phyloP scores from a whole-genome alignment of 495 filamentous ascomycete species.

The Trichocladium uniseriatum region DNA sequence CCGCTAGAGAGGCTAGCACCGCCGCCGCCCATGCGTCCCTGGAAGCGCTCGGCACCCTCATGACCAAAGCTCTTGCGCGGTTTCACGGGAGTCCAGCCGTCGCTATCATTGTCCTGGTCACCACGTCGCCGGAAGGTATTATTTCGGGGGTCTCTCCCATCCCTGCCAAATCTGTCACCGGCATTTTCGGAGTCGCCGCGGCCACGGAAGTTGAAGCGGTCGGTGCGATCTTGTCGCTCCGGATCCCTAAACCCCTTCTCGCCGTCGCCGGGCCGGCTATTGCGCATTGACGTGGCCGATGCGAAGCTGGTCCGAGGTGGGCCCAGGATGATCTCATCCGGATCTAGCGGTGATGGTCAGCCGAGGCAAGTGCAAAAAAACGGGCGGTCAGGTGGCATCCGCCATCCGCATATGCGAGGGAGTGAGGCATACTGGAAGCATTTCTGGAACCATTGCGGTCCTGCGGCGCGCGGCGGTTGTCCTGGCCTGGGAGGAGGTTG shows the following conservation, averaged over 20 bases:
- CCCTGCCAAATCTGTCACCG: constrained; percentile 37
- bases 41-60: constrained; percentile 54
- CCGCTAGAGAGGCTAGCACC: constrained; percentile 6
- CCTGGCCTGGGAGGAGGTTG: constrained; percentile 34
- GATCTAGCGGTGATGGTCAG: constrained; percentile 33
- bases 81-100: constrained; percentile 52
- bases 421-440: constrained; percentile 34
- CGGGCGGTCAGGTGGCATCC: background rate
- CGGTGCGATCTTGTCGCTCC: constrained; percentile 53
- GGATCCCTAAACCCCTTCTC: constrained; percentile 41
- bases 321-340: constrained; percentile 80
- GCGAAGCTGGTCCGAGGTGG: constrained; percentile 82
- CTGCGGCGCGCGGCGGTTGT: constrained; percentile 49
- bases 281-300: constrained; percentile 54
- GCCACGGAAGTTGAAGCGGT: constrained; percentile 57
- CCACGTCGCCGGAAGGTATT: constrained; percentile 40
- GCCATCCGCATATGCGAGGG: background rate
- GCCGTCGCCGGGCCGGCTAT: constrained; percentile 40
- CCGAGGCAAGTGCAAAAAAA: background rate
- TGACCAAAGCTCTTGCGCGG: constrained; percentile 56
- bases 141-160: constrained; percentile 37
- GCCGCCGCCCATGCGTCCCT: constrained; percentile 43
- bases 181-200: constrained; percentile 58
- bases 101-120: constrained; percentile 46
- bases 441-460: constrained; percentile 55